phyloP scores from a whole-genome alignment of 306 rosid species.

The Benincasa hispida region DNA sequence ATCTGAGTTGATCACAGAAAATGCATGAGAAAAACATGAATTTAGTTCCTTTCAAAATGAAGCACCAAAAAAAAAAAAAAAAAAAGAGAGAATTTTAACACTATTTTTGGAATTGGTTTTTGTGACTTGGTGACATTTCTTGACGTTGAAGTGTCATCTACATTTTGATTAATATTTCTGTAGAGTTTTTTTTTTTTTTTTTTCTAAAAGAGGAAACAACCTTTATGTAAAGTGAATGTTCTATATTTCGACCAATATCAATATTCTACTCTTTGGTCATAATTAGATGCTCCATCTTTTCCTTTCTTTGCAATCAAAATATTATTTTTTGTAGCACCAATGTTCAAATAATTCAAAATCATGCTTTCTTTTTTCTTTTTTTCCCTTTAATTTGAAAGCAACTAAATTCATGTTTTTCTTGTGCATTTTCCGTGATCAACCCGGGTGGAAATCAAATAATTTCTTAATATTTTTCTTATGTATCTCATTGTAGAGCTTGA shows the following conservation, averaged over 20 bases:
- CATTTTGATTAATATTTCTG: background rate
- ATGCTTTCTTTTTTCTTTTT: background rate
- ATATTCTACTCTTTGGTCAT: background rate
- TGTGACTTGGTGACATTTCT: background rate
- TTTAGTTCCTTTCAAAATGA: background rate
- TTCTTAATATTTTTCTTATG: background rate
- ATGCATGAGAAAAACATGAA: background rate
- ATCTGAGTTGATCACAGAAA: constrained; percentile 9
- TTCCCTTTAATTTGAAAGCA: background rate
- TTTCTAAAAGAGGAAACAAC: too few species aligned
- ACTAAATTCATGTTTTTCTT: background rate
- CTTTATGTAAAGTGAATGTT: background rate
- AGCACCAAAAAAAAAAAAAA: too few species aligned
- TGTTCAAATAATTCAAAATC: background rate
- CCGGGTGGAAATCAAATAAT: background rate
- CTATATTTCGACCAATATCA: background rate
- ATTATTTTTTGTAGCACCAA: background rate
- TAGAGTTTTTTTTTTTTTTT: background rate
- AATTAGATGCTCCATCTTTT: background rate
- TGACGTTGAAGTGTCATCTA: background rate
- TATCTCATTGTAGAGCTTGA: constrained; percentile 17
- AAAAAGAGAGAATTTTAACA: background rate
- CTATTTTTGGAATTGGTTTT: too few species aligned
- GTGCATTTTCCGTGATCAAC: constrained; percentile 15
- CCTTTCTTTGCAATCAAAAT: background rate